Evolutionary conservation across 441 rosid genomes (phyloP).

Genomic region (Populus tomentosa): DNA sequence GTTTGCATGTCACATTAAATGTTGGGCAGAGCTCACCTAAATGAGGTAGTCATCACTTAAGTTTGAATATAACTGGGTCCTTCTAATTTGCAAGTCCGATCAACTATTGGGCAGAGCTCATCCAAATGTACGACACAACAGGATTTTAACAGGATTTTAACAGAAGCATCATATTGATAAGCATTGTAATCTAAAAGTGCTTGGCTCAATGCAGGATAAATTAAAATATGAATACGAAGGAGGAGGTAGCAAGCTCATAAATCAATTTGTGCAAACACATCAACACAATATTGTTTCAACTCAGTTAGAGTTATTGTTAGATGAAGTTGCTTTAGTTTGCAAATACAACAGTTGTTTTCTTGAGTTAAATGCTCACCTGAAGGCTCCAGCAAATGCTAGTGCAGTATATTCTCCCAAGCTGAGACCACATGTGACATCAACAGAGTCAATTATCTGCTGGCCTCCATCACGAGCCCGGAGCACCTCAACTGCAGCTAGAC

Average conservation of each 20-base stretch:
- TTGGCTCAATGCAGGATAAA: neutral
- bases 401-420: constrained; percentile 99
- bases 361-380: constrained; percentile 50
- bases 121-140: neutral
- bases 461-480: constrained; percentile 88
- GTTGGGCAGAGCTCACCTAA: too few relatives aligned
- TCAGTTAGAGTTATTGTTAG: neutral
- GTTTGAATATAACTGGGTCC: neutral
- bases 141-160: neutral
- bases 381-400: constrained; percentile 92
- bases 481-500: constrained; percentile 95
- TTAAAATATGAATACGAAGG: neutral
- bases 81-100: neutral
- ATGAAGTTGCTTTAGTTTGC: neutral
- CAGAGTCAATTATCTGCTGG: constrained; percentile 78
- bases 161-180: neutral
- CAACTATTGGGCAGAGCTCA: neutral
- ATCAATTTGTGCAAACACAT: neutral
- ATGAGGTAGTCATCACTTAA: neutral
- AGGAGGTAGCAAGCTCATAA: neutral
- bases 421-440: constrained; percentile 94
- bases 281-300: neutral
- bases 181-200: neutral
- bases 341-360: neutral
- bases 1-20: neutral